These are phyloP conservation scores for Starmerella apicola DNA, from an alignment of 805 yeast species.

Conservation along the genomic window DNA sequence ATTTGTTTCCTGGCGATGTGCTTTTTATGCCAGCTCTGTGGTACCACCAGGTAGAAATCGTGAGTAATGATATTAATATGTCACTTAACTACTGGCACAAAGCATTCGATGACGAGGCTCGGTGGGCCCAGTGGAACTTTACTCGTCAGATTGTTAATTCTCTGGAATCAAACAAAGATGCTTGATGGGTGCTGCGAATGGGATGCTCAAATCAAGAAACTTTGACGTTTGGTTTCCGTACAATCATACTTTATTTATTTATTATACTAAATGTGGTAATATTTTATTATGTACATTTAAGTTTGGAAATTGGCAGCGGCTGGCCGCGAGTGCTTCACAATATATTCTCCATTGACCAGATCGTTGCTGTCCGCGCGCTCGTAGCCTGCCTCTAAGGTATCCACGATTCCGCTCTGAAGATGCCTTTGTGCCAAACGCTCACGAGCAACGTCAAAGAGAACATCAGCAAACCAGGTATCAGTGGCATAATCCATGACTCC, in stretches of 20 bases:
- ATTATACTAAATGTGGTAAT: too few relatives aligned
- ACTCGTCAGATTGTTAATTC: conserved; percentile 15
- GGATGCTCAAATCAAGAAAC: too few relatives aligned
- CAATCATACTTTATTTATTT: neutral
- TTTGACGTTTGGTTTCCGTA: too few relatives aligned
- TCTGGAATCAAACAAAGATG: too few relatives aligned
- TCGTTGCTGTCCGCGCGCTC: conserved; percentile 39
- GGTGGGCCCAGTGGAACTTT: conserved; percentile 27
- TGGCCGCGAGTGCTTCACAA: conserved; percentile 24
- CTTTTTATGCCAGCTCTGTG: conserved; percentile 31
- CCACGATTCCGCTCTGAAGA: conserved; percentile 29
- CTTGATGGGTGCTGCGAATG: too few relatives aligned
- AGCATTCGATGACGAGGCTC: conserved; percentile 19
- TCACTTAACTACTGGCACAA: conserved; percentile 29
- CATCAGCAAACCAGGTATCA: conserved; percentile 36
- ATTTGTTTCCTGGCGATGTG: conserved; percentile 28
- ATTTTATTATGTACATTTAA: too few relatives aligned
- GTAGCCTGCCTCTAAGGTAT: conserved; percentile 27
- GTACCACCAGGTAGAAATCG: conserved; percentile 31
- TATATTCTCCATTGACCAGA: conserved; percentile 43
- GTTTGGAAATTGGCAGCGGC: conserved; percentile 14
- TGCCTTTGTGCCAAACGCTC: conserved; percentile 58
- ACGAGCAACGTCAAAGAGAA: conserved; percentile 36
- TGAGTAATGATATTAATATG: conserved; percentile 16
- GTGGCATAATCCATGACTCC: conserved; percentile 32